A percentile compares a stretch with the other conserved stretches of the same genome.
Evolutionary conservation across 2,329 filamentous ascomycete species (phyloP).

Genomic region (Colletotrichum tanaceti): DNA sequence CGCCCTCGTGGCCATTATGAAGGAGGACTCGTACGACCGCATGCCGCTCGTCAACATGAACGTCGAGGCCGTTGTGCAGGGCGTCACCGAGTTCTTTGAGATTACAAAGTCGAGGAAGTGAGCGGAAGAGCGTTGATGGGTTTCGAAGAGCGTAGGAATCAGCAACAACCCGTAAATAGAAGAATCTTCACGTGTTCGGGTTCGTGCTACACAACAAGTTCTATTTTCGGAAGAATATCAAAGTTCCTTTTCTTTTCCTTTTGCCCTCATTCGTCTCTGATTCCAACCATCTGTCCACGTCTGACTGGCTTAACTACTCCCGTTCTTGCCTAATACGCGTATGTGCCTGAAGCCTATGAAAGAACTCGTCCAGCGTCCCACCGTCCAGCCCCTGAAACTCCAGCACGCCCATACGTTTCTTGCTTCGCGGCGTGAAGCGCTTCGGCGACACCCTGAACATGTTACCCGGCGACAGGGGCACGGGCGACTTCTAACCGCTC

Average conservation of each 20-base stretch:
- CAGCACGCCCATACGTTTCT: constrained; percentile 26
- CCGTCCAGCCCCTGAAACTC: constrained; percentile 11
- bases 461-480: constrained; percentile 32
- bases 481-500: constrained; percentile 30
- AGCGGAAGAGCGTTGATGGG: constrained; percentile 11
- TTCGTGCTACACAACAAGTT: neutral
- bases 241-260: neutral
- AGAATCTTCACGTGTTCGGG: neutral
- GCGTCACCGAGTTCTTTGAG: constrained; percentile 82
- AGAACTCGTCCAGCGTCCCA: constrained; percentile 24
- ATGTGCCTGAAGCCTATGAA: constrained; percentile 8
- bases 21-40: constrained; percentile 84
- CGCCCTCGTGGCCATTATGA: constrained; percentile 87
- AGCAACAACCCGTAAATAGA: neutral
- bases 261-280: neutral
- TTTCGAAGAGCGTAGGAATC: neutral
- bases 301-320: neutral
- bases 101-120: constrained; percentile 70
- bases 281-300: neutral
- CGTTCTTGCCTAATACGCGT: neutral
- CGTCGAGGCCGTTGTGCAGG: constrained; percentile 83
- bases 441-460: constrained; percentile 38
- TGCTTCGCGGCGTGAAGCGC: constrained; percentile 36
- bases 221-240: neutral
- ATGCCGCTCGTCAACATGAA: constrained; percentile 90